Evolutionary conservation across 163 green algal genomes (phyloP), one percentile per base, ranked within the genome.

Genomic region (Volvox carteri): DNA sequence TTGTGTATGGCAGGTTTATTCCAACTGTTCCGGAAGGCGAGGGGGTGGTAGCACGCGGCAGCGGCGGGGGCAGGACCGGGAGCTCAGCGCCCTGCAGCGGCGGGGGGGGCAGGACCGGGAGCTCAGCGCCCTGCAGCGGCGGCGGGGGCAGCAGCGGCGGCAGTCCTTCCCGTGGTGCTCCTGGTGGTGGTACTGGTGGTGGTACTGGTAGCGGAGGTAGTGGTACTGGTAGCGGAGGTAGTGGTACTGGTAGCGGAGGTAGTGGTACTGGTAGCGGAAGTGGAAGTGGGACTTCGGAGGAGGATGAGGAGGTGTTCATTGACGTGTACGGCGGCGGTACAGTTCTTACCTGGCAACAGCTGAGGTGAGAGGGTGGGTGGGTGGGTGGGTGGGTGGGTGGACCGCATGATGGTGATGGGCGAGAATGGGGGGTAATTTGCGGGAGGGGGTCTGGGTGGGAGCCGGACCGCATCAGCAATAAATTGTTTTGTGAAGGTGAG

Each of bases 311-410:
- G 68, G 68, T 88, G 48, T 88, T 88, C 33, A 52, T 88, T 37
- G 83, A 88, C 50, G 68, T 88, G 50, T 88, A 81, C n/a, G 37
- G 28, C 12, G 83, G 80, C 44, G 80, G 83, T 25, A 39, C 1
- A 6, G 12, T 81, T 16, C 33, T 88, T 28, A 7, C 42, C 9
- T 81, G 50, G 68, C 7, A 21, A 6, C 46, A 88, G 39, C 68
- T 88, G 23, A 73, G 83, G 80, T 87, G 62, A 0, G 79, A 16
- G 28, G 25, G 2, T 65, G 54, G 28, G 8, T 12, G n/a, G n/a
- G n/a, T n/a, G n/a, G n/a, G n/a, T n/a, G n/a, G n/a, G n/a, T n/a
- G n/a, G n/a, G n/a, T n/a, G n/a, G n/a, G n/a, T n/a, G n/a, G n/a
- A n/a, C n/a, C n/a, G n/a, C n/a, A n/a, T n/a, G n/a, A n/a, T n/a